phyloP scores from a whole-genome alignment of 768 basidiomycete genomes.

The Lactarius hatsudake region DNA sequence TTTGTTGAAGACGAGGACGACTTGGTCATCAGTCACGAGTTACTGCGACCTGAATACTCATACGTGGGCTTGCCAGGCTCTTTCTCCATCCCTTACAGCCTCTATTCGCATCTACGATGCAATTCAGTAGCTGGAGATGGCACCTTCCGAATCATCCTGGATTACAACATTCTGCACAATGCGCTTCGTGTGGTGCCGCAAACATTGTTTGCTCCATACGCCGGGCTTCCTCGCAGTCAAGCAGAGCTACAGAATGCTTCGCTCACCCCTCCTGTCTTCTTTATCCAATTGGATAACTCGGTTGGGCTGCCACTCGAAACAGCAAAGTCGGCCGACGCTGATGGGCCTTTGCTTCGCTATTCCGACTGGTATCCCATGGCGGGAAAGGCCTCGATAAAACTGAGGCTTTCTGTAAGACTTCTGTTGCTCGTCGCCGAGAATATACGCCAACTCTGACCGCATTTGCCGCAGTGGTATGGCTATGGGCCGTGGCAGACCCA shows the following conservation, averaged over 20 bases:
- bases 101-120: slow-evolving; percentile 19
- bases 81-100: slow-evolving; percentile 13
- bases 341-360: slow-evolving; percentile 4
- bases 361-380: slow-evolving; percentile 17
- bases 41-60: slow-evolving; percentile 16
- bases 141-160: slow-evolving; percentile 14
- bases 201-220: slow-evolving; percentile 18
- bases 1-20: slow-evolving; percentile 18
- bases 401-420: slow-evolving; percentile 19
- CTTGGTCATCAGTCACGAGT: slow-evolving; percentile 12
- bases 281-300: slow-evolving; percentile 4
- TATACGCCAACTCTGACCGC: background rate
- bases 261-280: slow-evolving; percentile 16
- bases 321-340: slow-evolving; percentile 13
- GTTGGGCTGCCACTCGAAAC: slow-evolving; percentile 17
- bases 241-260: slow-evolving; percentile 12
- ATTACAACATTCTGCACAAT: background rate
- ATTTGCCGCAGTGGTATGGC: slow-evolving; percentile 13
- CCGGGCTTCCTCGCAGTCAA: slow-evolving; percentile 18
- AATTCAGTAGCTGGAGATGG: slow-evolving; percentile 16
- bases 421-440: background rate
- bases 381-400: slow-evolving; percentile 19
- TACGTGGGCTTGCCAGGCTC: slow-evolving; percentile 19
- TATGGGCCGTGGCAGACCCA: slow-evolving; percentile 20
- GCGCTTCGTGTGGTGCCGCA: slow-evolving; percentile 10